Conservation (phyloP, 495 filamentous ascomycete species). For the Clohesyomyces aquaticus region DNA sequence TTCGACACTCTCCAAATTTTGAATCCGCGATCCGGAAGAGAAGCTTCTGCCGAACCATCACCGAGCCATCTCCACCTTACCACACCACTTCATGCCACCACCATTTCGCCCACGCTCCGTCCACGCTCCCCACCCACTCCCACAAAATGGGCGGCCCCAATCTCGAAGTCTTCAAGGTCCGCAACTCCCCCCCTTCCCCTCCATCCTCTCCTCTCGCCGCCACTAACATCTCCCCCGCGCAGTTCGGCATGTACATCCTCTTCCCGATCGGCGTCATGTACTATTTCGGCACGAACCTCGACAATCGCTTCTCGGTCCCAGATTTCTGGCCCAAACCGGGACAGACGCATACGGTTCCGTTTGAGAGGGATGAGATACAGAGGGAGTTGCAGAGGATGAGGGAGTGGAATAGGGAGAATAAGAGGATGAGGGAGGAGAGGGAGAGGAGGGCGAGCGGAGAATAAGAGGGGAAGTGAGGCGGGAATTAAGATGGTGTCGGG, state of each 20-base stretch:
- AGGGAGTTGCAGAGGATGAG: slow-evolving; percentile 40
- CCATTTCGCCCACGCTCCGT: not conserved
- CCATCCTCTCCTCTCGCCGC: slow-evolving; percentile 5
- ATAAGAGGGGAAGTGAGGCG: not conserved
- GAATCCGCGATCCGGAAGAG: not conserved
- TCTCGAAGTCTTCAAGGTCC: slow-evolving; percentile 94
- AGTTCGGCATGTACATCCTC: slow-evolving; percentile 98
- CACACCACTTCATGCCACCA: not conserved
- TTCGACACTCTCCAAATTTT: not conserved
- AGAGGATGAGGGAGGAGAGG: slow-evolving; percentile 23
- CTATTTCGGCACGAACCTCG: slow-evolving; percentile 99
- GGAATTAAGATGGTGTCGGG: not conserved
- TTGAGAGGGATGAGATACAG: slow-evolving; percentile 77
- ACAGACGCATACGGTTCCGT: slow-evolving; percentile 84
- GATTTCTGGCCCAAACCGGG: slow-evolving; percentile 92
- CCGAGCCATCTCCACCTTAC: slow-evolving; percentile 15
- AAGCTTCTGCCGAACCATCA: slow-evolving; percentile 15
- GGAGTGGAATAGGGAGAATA: slow-evolving; percentile 32
- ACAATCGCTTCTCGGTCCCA: slow-evolving; percentile 81
- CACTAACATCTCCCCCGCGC: slow-evolving; percentile 14
- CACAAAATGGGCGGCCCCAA: slow-evolving; percentile 77
- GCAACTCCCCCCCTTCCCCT: slow-evolving; percentile 23
- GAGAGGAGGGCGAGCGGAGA: slow-evolving; percentile 22
- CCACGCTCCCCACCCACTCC: not conserved
- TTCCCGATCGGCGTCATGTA: slow-evolving; percentile 99